Percentiles rank a stretch among this genome's conserved stretches.
Evolutionary conservation across 805 yeast species (phyloP).

Genomic region (Cyberlindnera americana): DNA sequence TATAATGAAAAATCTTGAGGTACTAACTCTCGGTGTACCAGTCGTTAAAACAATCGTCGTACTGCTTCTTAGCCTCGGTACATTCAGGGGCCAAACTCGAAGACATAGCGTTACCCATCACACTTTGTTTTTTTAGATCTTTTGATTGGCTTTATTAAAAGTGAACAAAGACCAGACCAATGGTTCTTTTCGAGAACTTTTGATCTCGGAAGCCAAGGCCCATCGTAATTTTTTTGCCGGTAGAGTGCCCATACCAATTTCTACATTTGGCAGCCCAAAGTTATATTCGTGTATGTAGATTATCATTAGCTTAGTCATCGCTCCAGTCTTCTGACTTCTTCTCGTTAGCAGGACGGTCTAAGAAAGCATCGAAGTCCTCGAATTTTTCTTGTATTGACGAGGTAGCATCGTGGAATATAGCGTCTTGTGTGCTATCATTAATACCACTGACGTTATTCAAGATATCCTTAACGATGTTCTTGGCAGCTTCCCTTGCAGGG

Average conservation of each 20-base stretch:
- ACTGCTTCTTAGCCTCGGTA: slow-evolving; percentile 76
- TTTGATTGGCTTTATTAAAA: background rate
- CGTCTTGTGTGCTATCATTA: slow-evolving; percentile 19
- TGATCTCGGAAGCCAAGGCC: too few species aligned
- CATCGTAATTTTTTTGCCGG: too few species aligned
- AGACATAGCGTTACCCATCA: slow-evolving; percentile 72
- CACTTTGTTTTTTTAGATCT: slow-evolving; percentile 28
- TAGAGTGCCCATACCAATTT: background rate
- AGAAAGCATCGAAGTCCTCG: slow-evolving; percentile 25
- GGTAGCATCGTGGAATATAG: slow-evolving; percentile 12
- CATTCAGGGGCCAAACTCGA: slow-evolving; percentile 97
- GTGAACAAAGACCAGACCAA: too few species aligned
- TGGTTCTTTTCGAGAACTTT: too few species aligned
- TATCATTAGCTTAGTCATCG: slow-evolving; percentile 18
- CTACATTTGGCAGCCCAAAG: too few species aligned
- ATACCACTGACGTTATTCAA: slow-evolving; percentile 26
- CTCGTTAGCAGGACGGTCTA: slow-evolving; percentile 18
- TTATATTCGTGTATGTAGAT: too few species aligned
- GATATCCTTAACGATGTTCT: slow-evolving; percentile 24
- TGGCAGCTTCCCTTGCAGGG: slow-evolving; percentile 25
- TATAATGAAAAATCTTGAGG: too few species aligned
- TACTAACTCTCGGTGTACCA: slow-evolving; percentile 86
- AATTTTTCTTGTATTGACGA: too few species aligned
- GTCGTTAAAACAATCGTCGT: slow-evolving; percentile 88
- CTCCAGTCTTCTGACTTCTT: slow-evolving; percentile 20